phyloP scores from a whole-genome alignment of 805 yeast genomes.

The Ogataea trehaloabstinens region DNA sequence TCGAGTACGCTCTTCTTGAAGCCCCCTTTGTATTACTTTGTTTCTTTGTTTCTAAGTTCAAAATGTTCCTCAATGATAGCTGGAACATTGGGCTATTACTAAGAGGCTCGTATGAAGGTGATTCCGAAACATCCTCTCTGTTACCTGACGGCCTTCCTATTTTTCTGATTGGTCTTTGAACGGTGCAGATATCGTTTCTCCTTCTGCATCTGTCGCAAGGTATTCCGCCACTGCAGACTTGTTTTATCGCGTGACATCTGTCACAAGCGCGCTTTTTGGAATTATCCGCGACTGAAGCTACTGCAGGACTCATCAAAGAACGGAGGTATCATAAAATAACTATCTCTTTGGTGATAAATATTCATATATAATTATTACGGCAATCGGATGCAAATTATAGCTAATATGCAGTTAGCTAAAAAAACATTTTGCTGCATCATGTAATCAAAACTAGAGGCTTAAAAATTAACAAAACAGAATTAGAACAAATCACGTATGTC shows the following conservation, averaged over 20 bases:
- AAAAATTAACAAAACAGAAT: not conserved
- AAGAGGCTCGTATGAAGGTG: not conserved
- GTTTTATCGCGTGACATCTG: constrained; percentile 27
- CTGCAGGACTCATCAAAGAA: no score
- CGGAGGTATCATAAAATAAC: no score
- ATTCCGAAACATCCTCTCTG: constrained; percentile 1
- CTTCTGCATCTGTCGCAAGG: constrained; percentile 25
- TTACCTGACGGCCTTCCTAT: constrained; percentile 22
- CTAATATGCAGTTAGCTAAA: no score
- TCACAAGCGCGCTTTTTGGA: constrained; percentile 29
- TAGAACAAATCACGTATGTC: not conserved
- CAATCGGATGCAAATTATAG: no score
- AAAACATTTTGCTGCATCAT: no score
- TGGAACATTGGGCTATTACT: not conserved
- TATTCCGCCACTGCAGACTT: constrained; percentile 21
- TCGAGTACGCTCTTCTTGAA: constrained; percentile 11
- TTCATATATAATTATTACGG: no score
- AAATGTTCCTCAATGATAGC: not conserved
- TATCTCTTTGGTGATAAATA: no score
- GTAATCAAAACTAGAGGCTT: no score
- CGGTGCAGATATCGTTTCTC: constrained; percentile 12
- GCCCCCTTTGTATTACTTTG: not conserved
- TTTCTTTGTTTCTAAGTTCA: not conserved
- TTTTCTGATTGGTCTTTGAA: constrained; percentile 17
- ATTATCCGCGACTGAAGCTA: no score